Evolutionary conservation across 257 asterid species (phyloP).

Genomic region (Solanum megistacrolobum): DNA sequence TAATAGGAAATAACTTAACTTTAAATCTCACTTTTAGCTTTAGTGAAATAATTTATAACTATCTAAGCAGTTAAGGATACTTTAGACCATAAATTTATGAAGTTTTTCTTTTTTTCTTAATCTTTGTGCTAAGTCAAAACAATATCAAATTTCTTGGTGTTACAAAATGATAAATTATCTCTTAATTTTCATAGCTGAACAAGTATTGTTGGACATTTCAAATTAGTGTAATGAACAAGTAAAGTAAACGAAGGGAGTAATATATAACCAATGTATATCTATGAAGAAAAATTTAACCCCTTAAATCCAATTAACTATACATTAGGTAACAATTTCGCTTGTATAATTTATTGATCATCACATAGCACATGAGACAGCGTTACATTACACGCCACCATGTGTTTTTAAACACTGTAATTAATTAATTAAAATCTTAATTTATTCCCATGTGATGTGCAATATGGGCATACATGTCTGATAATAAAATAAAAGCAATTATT

Average conservation of each 20-base stretch:
- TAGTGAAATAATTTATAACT: too few relatives aligned
- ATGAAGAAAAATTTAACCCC: not conserved
- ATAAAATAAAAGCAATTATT: not conserved
- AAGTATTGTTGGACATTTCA: too few relatives aligned
- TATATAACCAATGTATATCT: not conserved
- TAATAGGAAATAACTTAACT: too few relatives aligned
- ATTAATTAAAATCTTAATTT: not conserved
- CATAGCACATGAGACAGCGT: not conserved
- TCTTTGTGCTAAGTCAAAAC: too few relatives aligned
- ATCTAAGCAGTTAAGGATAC: too few relatives aligned
- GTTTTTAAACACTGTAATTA: not conserved
- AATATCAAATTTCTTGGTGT: not conserved
- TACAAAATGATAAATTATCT: not conserved
- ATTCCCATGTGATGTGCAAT: not conserved
- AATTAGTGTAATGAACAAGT: too few relatives aligned
- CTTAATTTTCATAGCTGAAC: too few relatives aligned
- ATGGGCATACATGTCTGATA: not conserved
- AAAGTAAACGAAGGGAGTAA: fast-evolving
- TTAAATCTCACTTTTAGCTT: too few relatives aligned
- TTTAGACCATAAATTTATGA: too few relatives aligned
- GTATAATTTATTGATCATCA: not conserved
- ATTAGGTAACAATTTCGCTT: too few relatives aligned
- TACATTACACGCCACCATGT: not conserved
- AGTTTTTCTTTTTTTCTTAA: too few relatives aligned
- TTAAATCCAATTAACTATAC: not conserved